Percentiles rank a stretch among this genome's conserved stretches.
phyloP scores from a whole-genome alignment of 2,329 filamentous ascomycete species.

The Penicillium hesseltinei region DNA sequence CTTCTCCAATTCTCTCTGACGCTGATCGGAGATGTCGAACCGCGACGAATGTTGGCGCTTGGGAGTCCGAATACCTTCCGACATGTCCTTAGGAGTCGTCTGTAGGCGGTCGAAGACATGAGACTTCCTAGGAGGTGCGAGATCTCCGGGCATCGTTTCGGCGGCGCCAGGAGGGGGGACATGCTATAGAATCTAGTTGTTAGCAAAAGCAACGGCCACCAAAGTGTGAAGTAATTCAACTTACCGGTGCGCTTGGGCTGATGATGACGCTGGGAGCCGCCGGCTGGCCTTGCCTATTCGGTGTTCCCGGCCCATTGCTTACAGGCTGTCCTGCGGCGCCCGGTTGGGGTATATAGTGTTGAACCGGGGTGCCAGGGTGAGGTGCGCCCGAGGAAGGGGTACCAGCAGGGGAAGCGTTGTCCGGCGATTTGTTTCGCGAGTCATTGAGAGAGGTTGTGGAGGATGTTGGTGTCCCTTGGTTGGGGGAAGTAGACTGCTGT shows the following conservation, averaged over 20 bases:
- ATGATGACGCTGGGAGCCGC: conserved; percentile 87
- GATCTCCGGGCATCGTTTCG: conserved; percentile 97
- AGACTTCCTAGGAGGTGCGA: conserved; percentile 94
- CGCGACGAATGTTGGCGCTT: conserved; percentile 96
- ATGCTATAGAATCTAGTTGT: conserved; percentile 58
- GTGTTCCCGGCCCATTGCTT: conserved; percentile 58
- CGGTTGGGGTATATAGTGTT: conserved; percentile 41
- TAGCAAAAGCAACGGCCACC: conserved; percentile 1
- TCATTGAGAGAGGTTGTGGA: conserved; percentile 87
- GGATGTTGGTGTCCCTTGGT: conserved; percentile 75
- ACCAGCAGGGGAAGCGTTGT: conserved; percentile 36
- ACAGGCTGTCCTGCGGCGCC: conserved; percentile 33
- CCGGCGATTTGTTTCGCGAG: conserved; percentile 71
- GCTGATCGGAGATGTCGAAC: conserved; percentile 94
- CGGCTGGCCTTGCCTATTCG: conserved; percentile 60
- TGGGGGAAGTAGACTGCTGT: conserved; percentile 60
- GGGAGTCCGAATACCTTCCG: conserved; percentile 90
- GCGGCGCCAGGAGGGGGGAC: conserved; percentile 86
- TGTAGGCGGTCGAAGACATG: conserved; percentile 85
- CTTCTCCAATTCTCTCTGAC: conserved; percentile 87
- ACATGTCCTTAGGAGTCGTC: conserved; percentile 92
- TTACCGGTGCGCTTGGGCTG: conserved; percentile 87
- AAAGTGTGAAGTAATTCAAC: conserved; percentile 36
- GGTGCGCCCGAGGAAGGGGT: conserved; percentile 29
- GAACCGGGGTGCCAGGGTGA: conserved; percentile 31